Percentiles rank a stretch among this genome's conserved stretches.
phyloP scores from a whole-genome alignment of 148 eudicot genomes.

The Arctostaphylos glauca region DNA sequence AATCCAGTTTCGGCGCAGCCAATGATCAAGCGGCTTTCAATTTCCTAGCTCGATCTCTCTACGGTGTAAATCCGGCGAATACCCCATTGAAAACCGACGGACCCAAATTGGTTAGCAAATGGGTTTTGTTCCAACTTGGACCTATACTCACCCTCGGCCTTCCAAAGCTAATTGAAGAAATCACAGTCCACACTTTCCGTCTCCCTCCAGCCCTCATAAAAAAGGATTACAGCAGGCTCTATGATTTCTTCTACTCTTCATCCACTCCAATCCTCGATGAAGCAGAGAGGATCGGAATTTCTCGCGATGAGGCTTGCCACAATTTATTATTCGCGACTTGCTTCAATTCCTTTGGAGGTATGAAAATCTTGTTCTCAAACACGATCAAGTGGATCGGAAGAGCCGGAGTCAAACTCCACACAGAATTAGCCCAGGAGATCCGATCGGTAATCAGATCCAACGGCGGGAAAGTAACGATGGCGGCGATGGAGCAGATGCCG shows the following conservation, averaged over 20 bases:
- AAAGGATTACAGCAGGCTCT: conserved; percentile 56
- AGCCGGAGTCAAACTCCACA: conserved; percentile 64
- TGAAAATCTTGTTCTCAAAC: conserved; percentile 75
- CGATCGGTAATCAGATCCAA: conserved; percentile 46
- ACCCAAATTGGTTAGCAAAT: conserved; percentile 49
- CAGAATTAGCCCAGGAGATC: conserved; percentile 59
- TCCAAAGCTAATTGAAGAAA: conserved; percentile 59
- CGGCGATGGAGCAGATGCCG: conserved; percentile 68
- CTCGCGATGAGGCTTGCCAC: conserved; percentile 81
- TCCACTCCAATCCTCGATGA: conserved; percentile 41
- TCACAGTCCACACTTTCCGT: conserved; percentile 43
- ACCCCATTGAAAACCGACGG: conserved; percentile 54
- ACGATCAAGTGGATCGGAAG: conserved; percentile 77
- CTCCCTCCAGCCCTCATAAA: conserved; percentile 59
- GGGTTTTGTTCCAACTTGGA: conserved; percentile 66
- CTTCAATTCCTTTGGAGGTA: conserved; percentile 88
- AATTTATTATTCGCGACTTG: conserved; percentile 79
- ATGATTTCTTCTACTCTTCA: conserved; percentile 58
- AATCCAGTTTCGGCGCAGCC: conserved; percentile 47
- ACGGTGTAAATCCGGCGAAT: conserved; percentile 40
- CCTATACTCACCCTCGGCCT: conserved; percentile 65
- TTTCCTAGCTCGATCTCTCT: conserved; percentile 55
- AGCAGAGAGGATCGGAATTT: conserved; percentile 55
- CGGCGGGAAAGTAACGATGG: conserved; percentile 67
- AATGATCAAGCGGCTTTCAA: conserved; percentile 71